phyloP scores from a whole-genome alignment of 2,329 filamentous ascomycete species.

The Penicillium sp. region DNA sequence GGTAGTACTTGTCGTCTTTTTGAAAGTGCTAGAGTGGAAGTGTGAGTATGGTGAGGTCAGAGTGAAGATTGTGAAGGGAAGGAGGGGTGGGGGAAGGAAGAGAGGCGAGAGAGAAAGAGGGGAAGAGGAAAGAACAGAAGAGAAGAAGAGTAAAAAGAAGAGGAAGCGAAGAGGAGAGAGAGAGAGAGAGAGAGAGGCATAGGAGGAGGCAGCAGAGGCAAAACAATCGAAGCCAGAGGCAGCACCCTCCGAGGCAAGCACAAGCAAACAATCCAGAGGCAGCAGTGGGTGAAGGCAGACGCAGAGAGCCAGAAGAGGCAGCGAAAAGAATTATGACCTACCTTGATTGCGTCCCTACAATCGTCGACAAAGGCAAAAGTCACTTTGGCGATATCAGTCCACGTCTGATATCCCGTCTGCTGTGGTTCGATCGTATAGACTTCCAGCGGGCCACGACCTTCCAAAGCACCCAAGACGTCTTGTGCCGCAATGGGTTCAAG shows the following conservation, averaged over 20 bases:
- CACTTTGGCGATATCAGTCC: conserved; percentile 22
- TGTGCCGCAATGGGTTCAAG: conserved; percentile 13
- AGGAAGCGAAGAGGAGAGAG: neutral
- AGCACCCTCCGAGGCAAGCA: neutral
- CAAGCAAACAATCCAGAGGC: too few species aligned
- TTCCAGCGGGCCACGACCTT: conserved; percentile 23
- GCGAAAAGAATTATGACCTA: conserved; percentile 8
- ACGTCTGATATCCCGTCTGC: conserved; percentile 1
- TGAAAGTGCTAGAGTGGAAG: conserved; percentile 21
- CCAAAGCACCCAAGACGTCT: conserved; percentile 16
- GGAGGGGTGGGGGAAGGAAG: neutral
- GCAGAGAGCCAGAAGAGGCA: neutral
- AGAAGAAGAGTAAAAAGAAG: neutral
- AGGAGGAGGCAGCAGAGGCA: neutral
- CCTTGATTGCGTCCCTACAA: conserved; percentile 31
- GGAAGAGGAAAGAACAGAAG: neutral
- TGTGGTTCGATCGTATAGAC: conserved; percentile 16
- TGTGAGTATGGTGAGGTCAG: neutral
- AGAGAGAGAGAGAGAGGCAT: too few species aligned
- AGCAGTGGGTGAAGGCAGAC: neutral
- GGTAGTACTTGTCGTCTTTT: conserved; percentile 23
- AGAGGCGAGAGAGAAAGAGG: neutral
- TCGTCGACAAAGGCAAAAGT: conserved; percentile 33
- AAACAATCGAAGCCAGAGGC: neutral
- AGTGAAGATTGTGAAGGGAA: neutral